phyloP scores from a whole-genome alignment of 768 basidiomycete species.

The Lentinula detonsa region DNA sequence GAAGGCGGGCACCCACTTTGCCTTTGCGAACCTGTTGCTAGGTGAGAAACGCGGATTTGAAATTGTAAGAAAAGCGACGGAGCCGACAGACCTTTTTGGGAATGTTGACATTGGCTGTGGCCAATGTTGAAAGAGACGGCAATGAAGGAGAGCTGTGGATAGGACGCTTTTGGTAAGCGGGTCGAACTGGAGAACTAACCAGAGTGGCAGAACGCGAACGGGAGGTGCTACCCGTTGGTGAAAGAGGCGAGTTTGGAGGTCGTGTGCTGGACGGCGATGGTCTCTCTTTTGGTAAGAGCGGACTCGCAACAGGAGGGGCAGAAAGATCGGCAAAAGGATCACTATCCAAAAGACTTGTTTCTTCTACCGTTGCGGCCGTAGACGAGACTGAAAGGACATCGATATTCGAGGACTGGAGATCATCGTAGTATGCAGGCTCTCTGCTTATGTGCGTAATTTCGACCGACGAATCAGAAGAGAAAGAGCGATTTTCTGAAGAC shows the following conservation, averaged over 20 bases:
- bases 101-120: slow-evolving; percentile 39
- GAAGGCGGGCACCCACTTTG: slow-evolving; percentile 43
- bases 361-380: slow-evolving; percentile 4
- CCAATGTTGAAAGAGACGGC: slow-evolving; percentile 45
- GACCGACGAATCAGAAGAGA: background rate
- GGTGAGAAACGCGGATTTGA: slow-evolving; percentile 3
- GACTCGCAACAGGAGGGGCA: slow-evolving; percentile 13
- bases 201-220: slow-evolving; percentile 8
- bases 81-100: slow-evolving; percentile 35
- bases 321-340: slow-evolving; percentile 70
- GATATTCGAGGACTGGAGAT: background rate
- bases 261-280: slow-evolving; percentile 8
- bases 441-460: background rate
- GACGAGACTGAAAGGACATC: background rate
- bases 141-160: slow-evolving; percentile 43
- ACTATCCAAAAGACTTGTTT: slow-evolving; percentile 51
- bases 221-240: slow-evolving; percentile 10
- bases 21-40: slow-evolving; percentile 40
- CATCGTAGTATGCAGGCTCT: slow-evolving; percentile 3
- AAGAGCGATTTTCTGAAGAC: background rate
- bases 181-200: slow-evolving; percentile 17
- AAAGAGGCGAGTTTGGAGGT: slow-evolving; percentile 7
- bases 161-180: slow-evolving; percentile 42
- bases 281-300: slow-evolving; percentile 7
- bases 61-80: background rate